Percentiles rank a stretch among this genome's conserved stretches.
phyloP scores from a whole-genome alignment of 805 yeast species.

The Candida wancherniae region DNA sequence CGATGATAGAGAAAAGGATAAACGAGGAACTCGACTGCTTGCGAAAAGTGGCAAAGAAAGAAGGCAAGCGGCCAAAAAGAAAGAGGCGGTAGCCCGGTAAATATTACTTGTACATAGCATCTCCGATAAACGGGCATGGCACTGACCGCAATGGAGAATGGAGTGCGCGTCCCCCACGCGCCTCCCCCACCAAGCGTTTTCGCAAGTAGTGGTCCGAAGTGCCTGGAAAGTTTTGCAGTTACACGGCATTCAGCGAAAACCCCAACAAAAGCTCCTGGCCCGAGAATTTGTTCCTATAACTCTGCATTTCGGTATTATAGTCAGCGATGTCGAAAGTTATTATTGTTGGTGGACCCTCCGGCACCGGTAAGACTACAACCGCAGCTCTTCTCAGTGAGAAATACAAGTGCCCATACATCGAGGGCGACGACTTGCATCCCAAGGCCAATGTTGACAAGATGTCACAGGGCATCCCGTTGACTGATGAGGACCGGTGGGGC shows the following conservation, averaged over 20 bases:
- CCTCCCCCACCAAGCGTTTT: no score
- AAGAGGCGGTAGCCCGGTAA: neutral
- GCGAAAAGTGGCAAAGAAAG: constrained; percentile 7
- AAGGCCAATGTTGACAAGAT: constrained; percentile 69
- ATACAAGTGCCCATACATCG: constrained; percentile 57
- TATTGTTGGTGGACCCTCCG: constrained; percentile 92
- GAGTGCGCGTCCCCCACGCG: no score
- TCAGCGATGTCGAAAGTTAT: constrained; percentile 30
- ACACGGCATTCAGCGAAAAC: no score
- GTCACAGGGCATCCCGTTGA: constrained; percentile 73
- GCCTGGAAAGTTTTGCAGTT: no score
- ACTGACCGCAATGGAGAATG: no score
- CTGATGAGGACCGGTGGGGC: constrained; percentile 88
- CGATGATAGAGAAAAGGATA: constrained; percentile 61
- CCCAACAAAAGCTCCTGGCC: no score
- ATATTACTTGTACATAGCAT: constrained; percentile 1
- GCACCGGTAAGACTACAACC: constrained; percentile 88
- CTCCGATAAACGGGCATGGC: neutral
- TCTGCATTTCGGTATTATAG: no score
- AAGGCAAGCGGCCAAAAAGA: constrained; percentile 1
- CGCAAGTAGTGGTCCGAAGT: no score
- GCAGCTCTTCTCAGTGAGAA: constrained; percentile 48
- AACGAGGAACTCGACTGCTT: constrained; percentile 40
- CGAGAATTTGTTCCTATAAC: no score
- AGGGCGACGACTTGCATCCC: constrained; percentile 85